phyloP scores from a whole-genome alignment of 495 filamentous ascomycete species.

The Aspergillus nidulans region DNA sequence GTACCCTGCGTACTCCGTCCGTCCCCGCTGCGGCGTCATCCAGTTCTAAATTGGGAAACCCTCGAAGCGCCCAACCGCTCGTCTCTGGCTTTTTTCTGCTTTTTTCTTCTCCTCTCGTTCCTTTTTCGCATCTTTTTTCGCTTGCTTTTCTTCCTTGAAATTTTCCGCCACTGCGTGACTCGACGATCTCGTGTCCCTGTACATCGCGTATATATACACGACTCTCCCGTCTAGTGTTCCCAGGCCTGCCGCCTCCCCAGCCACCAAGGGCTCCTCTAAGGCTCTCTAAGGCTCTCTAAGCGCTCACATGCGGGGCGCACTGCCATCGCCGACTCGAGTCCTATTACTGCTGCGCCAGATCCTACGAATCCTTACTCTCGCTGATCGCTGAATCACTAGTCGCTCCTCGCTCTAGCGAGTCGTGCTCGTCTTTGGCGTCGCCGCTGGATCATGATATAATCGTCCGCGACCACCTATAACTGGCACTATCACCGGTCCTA shows the following conservation, averaged over 20 bases:
- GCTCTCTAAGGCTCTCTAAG: no score
- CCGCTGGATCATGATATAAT: neutral
- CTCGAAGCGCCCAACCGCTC: conserved; percentile 9
- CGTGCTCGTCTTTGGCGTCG: conserved; percentile 9
- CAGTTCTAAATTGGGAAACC: conserved; percentile 13
- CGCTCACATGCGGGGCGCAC: conserved; percentile 15
- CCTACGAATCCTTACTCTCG: no score
- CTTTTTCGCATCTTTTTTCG: neutral
- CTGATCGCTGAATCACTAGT: no score
- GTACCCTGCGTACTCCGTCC: neutral
- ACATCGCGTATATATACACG: neutral
- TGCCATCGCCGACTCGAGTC: conserved; percentile 6
- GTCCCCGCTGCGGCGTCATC: conserved; percentile 4
- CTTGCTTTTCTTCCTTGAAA: neutral
- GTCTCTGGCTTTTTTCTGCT: neutral
- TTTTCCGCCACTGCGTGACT: neutral
- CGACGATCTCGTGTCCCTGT: neutral
- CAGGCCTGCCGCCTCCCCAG: neutral
- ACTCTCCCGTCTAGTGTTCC: neutral
- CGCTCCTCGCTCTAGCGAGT: neutral
- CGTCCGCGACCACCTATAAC: neutral
- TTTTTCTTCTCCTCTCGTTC: neutral
- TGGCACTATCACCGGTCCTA: no score
- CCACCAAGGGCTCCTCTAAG: neutral
- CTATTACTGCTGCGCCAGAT: conserved; percentile 1